phyloP scores from a whole-genome alignment of 1,284 basidiomycete species.

The Tranzscheliella williamsii region DNA sequence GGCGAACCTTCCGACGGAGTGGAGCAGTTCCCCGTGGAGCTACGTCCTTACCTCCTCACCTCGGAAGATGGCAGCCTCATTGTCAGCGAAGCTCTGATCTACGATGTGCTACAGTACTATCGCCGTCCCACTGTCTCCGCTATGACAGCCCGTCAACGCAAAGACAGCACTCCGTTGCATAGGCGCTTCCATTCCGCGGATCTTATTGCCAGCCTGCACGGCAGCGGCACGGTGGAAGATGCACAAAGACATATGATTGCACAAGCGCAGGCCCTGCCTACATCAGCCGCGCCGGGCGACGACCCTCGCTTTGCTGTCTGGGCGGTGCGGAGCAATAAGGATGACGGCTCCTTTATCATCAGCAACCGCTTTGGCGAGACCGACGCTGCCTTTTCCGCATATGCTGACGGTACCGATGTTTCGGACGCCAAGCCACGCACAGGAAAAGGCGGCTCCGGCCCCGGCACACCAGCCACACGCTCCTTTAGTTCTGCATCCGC shows the following conservation, averaged over 20 bases:
- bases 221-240: not conserved
- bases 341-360: constrained; percentile 27
- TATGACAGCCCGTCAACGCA: too few relatives aligned
- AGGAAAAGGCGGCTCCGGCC: not conserved
- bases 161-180: not conserved
- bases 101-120: constrained; percentile 46
- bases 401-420: not conserved
- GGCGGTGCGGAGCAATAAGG: constrained; percentile 31
- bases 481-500: not conserved
- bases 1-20: constrained; percentile 4
- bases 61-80: not conserved
- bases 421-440: not conserved
- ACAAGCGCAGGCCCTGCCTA: constrained; percentile 25
- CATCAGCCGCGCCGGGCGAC: constrained; percentile 41
- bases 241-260: constrained; percentile 8
- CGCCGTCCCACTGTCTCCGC: not conserved
- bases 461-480: too few relatives aligned
- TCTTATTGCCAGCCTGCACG: not conserved
- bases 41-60: constrained; percentile 12
- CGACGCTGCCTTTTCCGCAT: not conserved
- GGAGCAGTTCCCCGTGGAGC: constrained; percentile 12
- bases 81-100: constrained; percentile 20
- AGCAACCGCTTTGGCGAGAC: constrained; percentile 24
- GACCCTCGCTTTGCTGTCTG: constrained; percentile 52
- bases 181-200: constrained; percentile 1